These are phyloP conservation scores for Eucalyptus sp. DNA, from an alignment of 345 rosid genomes.

Conservation along the genomic window DNA sequence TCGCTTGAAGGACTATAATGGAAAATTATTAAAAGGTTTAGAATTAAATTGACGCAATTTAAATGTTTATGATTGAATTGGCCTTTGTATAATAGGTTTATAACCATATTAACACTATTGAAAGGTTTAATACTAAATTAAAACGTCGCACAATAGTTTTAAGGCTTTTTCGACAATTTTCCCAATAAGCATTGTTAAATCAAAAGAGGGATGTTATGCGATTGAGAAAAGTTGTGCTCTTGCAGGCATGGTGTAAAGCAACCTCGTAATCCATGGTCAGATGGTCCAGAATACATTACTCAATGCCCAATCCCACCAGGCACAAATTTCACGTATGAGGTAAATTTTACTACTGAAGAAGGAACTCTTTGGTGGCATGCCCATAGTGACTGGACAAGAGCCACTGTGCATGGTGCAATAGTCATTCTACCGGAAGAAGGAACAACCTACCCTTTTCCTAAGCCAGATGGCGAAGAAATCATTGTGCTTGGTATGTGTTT, in stretches of 20 bases:
- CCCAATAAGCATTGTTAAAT: not conserved
- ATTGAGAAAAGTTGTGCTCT: not conserved
- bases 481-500: not conserved
- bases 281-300: slow-evolving; percentile 16
- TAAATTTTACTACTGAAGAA: slow-evolving; percentile 1
- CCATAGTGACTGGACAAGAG: slow-evolving; percentile 3
- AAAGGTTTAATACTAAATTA: not conserved
- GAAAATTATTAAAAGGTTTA: too few relatives aligned
- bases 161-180: not conserved
- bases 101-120: not conserved
- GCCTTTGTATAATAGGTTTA: not conserved
- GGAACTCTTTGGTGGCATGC: slow-evolving; percentile 2
- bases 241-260: slow-evolving; percentile 8
- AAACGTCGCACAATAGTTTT: not conserved
- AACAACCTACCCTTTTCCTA: not conserved
- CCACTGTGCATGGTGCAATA: slow-evolving; percentile 14
- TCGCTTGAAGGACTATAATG: not conserved
- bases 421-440: slow-evolving; percentile 4
- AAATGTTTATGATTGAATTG: not conserved
- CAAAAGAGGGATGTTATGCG: not conserved
- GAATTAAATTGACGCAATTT: too few relatives aligned
- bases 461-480: slow-evolving; percentile 1
- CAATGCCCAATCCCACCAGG: slow-evolving; percentile 8
- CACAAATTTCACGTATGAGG: not conserved
- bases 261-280: slow-evolving; percentile 15